Evolutionary conservation across 2,329 filamentous ascomycete species (phyloP), one percentile per base, ranked within the genome.

Genomic region (Pseudonectria buxi): DNA sequence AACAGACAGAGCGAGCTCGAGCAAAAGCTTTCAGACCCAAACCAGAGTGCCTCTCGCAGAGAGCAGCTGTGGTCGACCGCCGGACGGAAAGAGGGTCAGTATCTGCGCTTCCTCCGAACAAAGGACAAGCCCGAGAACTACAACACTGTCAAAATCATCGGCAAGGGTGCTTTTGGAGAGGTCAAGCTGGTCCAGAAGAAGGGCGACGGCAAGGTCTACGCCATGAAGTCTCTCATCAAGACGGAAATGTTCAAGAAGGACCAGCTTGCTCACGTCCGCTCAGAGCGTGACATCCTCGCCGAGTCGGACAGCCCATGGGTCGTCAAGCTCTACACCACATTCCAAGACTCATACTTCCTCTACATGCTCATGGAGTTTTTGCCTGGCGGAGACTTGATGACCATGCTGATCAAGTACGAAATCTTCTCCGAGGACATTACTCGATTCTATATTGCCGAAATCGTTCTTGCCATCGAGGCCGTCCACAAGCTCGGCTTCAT

Each of bases 351-450:
- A 30, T 90, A 92, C 48, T 98, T 95, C 68, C 71, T 98, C 25
- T 98, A 98, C 70, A 92, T 98, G 82, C 73, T 98, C 43, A 98
- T 98, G 92, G 92, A 98, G 65, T 98, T 96, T 65, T 75, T 98
- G 62, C 92, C 92, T 7, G 92, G 92, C 62, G 92, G 92, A 62
- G 92, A 98, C 68, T 65, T 98, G 61, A 98, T 98, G 92, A 98
- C 92, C 4, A 98, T 98, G 92, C 73, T 98, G 50, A 98, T 98
- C 70, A 98, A 96, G 73, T 98, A 98, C 57, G 92, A 98, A 62
- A 95, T 98, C 61, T 98, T 98, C 63, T 94, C 88, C 0, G 90
- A 96, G 62, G 92, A 98, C 50, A 96, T 98, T 49, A 98, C 92
- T 22, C 81, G 92, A 13, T 98, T 98, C 65, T 98, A 98, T 65